Evolutionary conservation across 176 grass and related monocot genomes (phyloP).

Genomic region (Alopecurus myosuroides): DNA sequence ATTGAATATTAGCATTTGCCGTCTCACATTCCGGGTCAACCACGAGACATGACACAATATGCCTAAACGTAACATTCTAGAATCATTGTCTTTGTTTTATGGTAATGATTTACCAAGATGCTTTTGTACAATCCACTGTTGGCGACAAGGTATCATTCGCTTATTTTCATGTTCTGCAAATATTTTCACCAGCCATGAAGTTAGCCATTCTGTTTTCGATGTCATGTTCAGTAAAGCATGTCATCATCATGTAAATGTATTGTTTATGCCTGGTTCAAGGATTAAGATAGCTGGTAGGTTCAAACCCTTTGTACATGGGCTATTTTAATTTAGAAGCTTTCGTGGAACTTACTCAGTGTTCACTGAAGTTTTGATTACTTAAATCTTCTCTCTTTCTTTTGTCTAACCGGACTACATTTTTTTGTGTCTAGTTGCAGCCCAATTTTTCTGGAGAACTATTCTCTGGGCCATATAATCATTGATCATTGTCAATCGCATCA

Average conservation of each 20-base stretch:
- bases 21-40: neutral
- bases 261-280: slow-evolving; percentile 63
- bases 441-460: slow-evolving; percentile 84
- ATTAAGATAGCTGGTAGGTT: slow-evolving; percentile 87
- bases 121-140: slow-evolving; percentile 10
- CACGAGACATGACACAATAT: neutral
- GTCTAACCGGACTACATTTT: slow-evolving; percentile 5
- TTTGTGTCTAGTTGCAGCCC: slow-evolving; percentile 88
- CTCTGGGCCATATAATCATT: slow-evolving; percentile 66
- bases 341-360: slow-evolving; percentile 71
- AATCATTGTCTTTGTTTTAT: neutral
- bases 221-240: neutral
- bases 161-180: neutral
- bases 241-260: neutral
- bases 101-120: neutral
- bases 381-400: neutral
- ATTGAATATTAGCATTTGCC: neutral
- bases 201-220: neutral
- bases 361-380: slow-evolving; percentile 64
- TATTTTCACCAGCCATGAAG: neutral
- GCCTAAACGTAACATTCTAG: neutral
- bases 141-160: neutral
- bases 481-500: slow-evolving; percentile 93
- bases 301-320: slow-evolving; percentile 80
- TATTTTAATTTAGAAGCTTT: slow-evolving; percentile 97